These are phyloP conservation scores for Neofusicoccum umdonicola DNA, from an alignment of 2,329 filamentous ascomycete genomes.

Conservation along the genomic window DNA sequence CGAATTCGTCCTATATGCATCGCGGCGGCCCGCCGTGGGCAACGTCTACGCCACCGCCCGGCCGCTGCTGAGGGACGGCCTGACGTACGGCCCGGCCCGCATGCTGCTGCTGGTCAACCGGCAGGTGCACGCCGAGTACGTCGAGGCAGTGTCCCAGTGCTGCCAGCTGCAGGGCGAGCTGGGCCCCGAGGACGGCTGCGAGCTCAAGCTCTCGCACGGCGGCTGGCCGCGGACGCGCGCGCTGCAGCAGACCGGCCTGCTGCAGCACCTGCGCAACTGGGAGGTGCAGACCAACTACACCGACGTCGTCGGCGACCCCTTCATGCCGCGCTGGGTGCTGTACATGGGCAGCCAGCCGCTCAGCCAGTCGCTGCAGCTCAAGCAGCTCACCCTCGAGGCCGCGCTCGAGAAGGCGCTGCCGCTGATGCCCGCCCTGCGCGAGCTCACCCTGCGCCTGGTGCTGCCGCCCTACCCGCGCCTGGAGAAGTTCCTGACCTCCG, in stretches of 20 bases:
- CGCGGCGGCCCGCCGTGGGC: constrained; percentile 3
- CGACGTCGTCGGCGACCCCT: constrained; percentile 10
- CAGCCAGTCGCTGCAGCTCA: constrained; percentile 4
- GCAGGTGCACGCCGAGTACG: constrained; percentile 10
- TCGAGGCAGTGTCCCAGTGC: constrained; percentile 1
- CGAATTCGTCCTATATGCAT: constrained; percentile 13
- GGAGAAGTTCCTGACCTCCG: constrained; percentile 6
- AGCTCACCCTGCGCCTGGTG: constrained; percentile 11
- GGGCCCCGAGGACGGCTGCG: constrained; percentile 13
- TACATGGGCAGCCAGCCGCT: constrained; percentile 1
- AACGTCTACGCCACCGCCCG: constrained; percentile 14
- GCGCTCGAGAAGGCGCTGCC: constrained; percentile 10
- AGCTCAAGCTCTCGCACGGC: constrained; percentile 4
- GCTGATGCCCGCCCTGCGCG: constrained; percentile 8
- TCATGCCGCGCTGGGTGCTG: constrained; percentile 12
- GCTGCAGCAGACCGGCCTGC: background rate
- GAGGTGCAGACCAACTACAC: constrained; percentile 13
- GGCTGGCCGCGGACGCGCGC: background rate
- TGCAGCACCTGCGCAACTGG: constrained; percentile 13
- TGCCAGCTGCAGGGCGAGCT: constrained; percentile 12
- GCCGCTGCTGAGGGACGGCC: constrained; percentile 5
- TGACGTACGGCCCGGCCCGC: constrained; percentile 7
- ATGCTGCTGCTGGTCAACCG: constrained; percentile 12
- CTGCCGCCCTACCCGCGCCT: constrained; percentile 11
- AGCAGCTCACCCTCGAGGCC: constrained; percentile 6